A percentile compares a stretch with the other conserved stretches of the same genome.
Evolutionary conservation across 148 eudicot species (phyloP).

Genomic region (Rheum nobile): DNA sequence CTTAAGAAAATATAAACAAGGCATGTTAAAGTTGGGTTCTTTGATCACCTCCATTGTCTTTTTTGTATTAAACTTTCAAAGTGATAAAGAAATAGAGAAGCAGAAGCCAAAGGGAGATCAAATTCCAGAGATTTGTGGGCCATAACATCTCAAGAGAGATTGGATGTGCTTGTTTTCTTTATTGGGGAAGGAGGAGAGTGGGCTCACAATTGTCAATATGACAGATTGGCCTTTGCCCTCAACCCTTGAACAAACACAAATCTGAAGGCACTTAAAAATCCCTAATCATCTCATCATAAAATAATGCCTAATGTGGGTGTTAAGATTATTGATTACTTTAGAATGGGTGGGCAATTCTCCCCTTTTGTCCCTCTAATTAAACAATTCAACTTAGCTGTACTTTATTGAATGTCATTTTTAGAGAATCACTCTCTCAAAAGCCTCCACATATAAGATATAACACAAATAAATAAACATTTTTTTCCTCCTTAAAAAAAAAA

Average conservation of each 20-base stretch:
- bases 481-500: background rate
- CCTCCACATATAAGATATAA: background rate
- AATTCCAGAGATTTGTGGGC: constrained; percentile 7
- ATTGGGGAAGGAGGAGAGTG: background rate
- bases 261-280: background rate
- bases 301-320: background rate
- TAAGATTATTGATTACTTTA: constrained; percentile 2
- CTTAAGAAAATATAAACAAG: no score
- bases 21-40: background rate
- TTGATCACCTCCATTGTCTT: background rate
- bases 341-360: background rate
- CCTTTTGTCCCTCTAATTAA: constrained; percentile 6
- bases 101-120: constrained; percentile 1
- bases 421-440: constrained; percentile 6
- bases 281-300: background rate
- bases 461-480: background rate
- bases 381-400: background rate
- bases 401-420: background rate
- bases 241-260: background rate
- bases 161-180: background rate
- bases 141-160: background rate
- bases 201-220: background rate
- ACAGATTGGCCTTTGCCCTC: background rate
- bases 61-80: background rate
- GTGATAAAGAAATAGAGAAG: background rate